Percentiles rank a stretch among this genome's conserved stretches.
Conservation (phyloP, 805 yeast genomes). For the Candida morakotiae region DNA sequence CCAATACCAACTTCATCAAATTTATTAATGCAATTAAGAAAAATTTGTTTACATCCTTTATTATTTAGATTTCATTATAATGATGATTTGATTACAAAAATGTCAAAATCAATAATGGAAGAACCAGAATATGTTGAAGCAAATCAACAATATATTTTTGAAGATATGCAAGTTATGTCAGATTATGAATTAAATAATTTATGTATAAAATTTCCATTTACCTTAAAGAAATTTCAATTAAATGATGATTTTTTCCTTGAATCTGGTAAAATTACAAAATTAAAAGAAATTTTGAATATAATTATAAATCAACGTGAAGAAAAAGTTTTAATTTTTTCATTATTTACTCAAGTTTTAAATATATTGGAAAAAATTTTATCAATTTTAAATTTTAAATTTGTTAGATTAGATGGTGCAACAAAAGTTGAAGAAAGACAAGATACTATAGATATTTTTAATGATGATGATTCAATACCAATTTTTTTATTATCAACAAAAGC, state of each 20-base stretch:
- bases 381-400: conserved; percentile 59
- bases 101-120: conserved; percentile 76
- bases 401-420: conserved; percentile 91
- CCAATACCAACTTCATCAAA: conserved; percentile 53
- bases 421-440: conserved; percentile 91
- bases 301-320: conserved; percentile 55
- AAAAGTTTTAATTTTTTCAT: conserved; percentile 79
- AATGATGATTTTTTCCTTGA: conserved; percentile 52
- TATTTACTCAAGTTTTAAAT: conserved; percentile 90
- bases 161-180: conserved; percentile 93
- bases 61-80: conserved; percentile 66
- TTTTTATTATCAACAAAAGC: conserved; percentile 92
- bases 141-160: conserved; percentile 69
- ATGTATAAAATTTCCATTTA: conserved; percentile 68
- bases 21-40: conserved; percentile 82
- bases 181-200: conserved; percentile 82
- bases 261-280: conserved; percentile 69
- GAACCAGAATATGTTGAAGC: conserved; percentile 82
- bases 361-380: conserved; percentile 75
- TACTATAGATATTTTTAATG: conserved; percentile 83
- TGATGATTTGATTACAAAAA: conserved; percentile 50
- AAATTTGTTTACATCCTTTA: conserved; percentile 90
- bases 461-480: conserved; percentile 76
- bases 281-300: conserved; percentile 54
- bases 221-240: conserved; percentile 52